Percentiles rank a stretch among this genome's conserved stretches.
phyloP scores from a whole-genome alignment of 2,329 filamentous ascomycete species.

The Xylaria sp. region DNA sequence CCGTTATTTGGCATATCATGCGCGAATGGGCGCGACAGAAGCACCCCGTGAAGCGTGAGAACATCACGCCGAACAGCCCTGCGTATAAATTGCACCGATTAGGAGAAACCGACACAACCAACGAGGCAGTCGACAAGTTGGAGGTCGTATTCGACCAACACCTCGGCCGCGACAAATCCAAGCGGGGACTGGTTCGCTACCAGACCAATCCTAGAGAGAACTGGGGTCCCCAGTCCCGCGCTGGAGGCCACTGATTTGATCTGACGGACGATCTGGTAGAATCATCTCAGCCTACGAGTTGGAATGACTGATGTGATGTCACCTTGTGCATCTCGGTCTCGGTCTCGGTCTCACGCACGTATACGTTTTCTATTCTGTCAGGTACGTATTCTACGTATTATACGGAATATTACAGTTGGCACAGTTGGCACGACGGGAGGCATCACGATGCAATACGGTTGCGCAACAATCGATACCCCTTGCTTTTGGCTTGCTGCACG shows the following conservation, averaged over 20 bases:
- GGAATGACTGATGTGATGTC: no score
- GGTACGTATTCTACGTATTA: no score
- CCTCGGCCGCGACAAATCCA: slow-evolving; percentile 64
- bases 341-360: no score
- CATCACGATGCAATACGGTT: slow-evolving; percentile 18
- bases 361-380: no score
- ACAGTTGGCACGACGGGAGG: no score
- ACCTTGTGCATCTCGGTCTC: neutral
- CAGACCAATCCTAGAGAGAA: slow-evolving; percentile 86
- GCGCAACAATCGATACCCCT: slow-evolving; percentile 26
- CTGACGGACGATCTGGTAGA: no score
- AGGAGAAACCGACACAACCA: slow-evolving; percentile 31
- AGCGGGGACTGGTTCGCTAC: slow-evolving; percentile 72
- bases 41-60: slow-evolving; percentile 67
- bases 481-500: slow-evolving; percentile 12
- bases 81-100: slow-evolving; percentile 63
- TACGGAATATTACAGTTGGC: no score
- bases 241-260: slow-evolving; percentile 44
- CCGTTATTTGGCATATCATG: slow-evolving; percentile 86
- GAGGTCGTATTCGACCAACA: slow-evolving; percentile 67
- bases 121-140: slow-evolving; percentile 32
- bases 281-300: no score
- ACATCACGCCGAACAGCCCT: slow-evolving; percentile 63
- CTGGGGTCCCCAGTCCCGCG: slow-evolving; percentile 78
- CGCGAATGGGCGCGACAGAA: slow-evolving; percentile 84